A percentile compares a stretch with the other conserved stretches of the same genome.
Evolutionary conservation across 2,329 filamentous ascomycete species (phyloP).

Genomic region (Paraphaeosphaeria minitans): DNA sequence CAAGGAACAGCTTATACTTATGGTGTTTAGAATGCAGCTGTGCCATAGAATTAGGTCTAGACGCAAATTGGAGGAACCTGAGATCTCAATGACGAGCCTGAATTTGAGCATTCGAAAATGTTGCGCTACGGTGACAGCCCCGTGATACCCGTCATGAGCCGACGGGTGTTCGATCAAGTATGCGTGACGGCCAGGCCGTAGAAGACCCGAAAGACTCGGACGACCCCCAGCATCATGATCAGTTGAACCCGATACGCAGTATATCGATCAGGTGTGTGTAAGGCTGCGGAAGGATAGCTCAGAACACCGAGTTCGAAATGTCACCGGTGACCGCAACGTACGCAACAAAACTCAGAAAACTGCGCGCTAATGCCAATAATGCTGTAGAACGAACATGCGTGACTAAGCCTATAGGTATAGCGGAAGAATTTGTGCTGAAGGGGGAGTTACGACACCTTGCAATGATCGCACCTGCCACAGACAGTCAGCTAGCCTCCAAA

Average conservation of each 20-base stretch:
- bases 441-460: neutral
- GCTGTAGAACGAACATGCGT: neutral
- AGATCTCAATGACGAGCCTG: neutral
- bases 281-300: too few relatives aligned
- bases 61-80: neutral
- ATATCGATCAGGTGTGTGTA: too few relatives aligned
- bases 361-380: neutral
- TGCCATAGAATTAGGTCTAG: neutral
- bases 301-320: neutral
- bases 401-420: neutral
- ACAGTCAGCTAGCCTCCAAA: neutral
- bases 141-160: neutral
- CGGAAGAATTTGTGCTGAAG: neutral
- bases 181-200: neutral
- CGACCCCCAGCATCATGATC: neutral
- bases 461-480: neutral
- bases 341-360: neutral
- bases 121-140: neutral
- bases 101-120: neutral
- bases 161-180: slow-evolving; percentile 1
- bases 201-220: neutral
- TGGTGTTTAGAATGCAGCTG: neutral
- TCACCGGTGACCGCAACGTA: neutral
- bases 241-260: neutral
- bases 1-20: neutral